A percentile compares a stretch with the other conserved stretches of the same genome.
These are phyloP conservation scores for Saccharomyces hybrid DNA, from an alignment of 1,139 yeast genomes.

Conservation along the genomic window DNA sequence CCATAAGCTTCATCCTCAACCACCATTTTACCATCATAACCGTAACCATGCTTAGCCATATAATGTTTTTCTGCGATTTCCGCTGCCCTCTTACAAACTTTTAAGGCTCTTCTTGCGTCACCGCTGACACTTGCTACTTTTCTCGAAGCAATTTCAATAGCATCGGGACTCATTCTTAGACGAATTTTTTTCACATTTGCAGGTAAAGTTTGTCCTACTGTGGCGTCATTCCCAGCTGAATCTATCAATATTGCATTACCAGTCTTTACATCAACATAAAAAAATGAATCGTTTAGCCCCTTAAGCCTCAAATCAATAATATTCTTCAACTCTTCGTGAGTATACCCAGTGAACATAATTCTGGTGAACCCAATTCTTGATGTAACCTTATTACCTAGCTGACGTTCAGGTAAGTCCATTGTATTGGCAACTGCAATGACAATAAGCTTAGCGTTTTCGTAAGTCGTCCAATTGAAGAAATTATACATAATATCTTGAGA, in stretches of 20 bases:
- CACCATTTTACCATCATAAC: constrained; percentile 19
- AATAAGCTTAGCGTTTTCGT: constrained; percentile 65
- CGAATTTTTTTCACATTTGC: constrained; percentile 29
- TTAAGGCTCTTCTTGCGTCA: constrained; percentile 89
- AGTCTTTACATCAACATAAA: constrained; percentile 28
- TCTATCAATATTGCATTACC: constrained; percentile 29
- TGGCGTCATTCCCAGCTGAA: constrained; percentile 9
- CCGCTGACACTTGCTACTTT: constrained; percentile 96
- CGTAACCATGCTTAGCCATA: constrained; percentile 31
- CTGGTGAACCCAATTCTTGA: constrained; percentile 86
- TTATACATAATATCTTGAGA: constrained; percentile 89
- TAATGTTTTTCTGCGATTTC: constrained; percentile 72
- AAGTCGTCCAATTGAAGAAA: constrained; percentile 95
- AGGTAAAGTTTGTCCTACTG: constrained; percentile 6
- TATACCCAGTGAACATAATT: constrained; percentile 82
- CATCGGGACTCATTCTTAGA: constrained; percentile 56
- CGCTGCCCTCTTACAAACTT: constrained; percentile 82
- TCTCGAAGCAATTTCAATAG: constrained; percentile 85
- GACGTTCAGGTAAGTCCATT: constrained; percentile 92
- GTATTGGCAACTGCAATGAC: constrained; percentile 95
- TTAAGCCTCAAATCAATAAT: constrained; percentile 69
- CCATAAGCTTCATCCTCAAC: constrained; percentile 5
- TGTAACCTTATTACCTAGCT: constrained; percentile 78
- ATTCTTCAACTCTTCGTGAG: constrained; percentile 64
- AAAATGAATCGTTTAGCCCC: constrained; percentile 37